These are phyloP conservation scores for Quercus phellos DNA, from an alignment of 331 rosid species.

Conservation along the genomic window DNA sequence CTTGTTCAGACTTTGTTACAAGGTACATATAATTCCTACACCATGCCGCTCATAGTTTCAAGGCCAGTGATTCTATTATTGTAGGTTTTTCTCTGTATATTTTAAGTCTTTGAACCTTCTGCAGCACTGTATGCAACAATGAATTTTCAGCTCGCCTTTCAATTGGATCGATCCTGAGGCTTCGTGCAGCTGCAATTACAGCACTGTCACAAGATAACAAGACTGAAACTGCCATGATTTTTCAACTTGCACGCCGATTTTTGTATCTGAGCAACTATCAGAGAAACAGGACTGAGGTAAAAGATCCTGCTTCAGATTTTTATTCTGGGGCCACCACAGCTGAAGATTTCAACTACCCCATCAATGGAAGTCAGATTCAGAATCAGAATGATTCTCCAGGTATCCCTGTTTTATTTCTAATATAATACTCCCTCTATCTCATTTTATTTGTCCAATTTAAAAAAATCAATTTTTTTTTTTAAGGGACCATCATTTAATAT, in stretches of 20 bases:
- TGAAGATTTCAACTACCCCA: slow-evolving; percentile 27
- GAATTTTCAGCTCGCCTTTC: slow-evolving; percentile 88
- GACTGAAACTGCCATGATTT: slow-evolving; percentile 52
- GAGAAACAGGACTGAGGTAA: slow-evolving; percentile 30
- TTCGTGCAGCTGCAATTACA: slow-evolving; percentile 81
- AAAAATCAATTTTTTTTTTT: no score
- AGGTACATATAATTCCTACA: slow-evolving; percentile 44
- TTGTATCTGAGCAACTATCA: slow-evolving; percentile 38
- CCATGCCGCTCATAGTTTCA: background rate
- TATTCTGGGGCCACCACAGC: slow-evolving; percentile 15
- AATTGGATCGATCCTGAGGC: slow-evolving; percentile 70
- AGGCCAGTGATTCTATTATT: slow-evolving; percentile 2
- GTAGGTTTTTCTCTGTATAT: slow-evolving; percentile 13
- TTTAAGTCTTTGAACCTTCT: slow-evolving; percentile 20
- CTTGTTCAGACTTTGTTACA: slow-evolving; percentile 78
- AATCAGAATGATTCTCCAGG: slow-evolving; percentile 40
- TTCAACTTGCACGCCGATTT: slow-evolving; percentile 62
- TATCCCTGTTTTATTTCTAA: slow-evolving; percentile 5
- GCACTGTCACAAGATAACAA: slow-evolving; percentile 66
- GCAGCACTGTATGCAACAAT: slow-evolving; percentile 72
- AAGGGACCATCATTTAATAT: no score
- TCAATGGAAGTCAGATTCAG: slow-evolving; percentile 34
- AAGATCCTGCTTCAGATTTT: slow-evolving; percentile 33
- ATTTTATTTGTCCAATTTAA: no score
- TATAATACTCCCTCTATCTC: background rate